A percentile compares a stretch with the other conserved stretches of the same genome.
Conservation (phyloP, 2,329 filamentous ascomycete species). For the Colletotrichum shisoi region DNA sequence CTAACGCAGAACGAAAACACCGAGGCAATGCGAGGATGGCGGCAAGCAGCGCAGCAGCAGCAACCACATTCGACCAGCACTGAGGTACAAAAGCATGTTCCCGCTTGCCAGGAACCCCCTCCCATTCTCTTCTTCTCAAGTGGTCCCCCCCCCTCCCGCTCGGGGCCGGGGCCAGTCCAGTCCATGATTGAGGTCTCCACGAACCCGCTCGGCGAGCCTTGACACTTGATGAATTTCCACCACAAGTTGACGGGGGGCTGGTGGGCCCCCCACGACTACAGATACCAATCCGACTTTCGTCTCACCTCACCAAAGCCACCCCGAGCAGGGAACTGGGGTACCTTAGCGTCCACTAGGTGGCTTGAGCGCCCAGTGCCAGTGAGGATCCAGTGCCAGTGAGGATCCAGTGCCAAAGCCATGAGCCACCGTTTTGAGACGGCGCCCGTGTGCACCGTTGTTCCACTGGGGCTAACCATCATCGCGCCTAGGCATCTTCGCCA, state of each 20-base stretch:
- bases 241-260: conserved; percentile 14
- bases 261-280: conserved; percentile 24
- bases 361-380: conserved; percentile 22
- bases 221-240: conserved; percentile 25
- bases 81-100: neutral
- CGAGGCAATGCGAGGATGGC: neutral
- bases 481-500: conserved; percentile 1
- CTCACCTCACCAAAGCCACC: conserved; percentile 18
- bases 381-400: conserved; percentile 9
- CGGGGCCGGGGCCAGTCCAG: neutral
- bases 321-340: conserved; percentile 3
- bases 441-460: conserved; percentile 28
- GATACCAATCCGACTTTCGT: neutral
- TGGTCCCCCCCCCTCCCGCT: no score
- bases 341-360: conserved; percentile 15
- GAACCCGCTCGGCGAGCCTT: conserved; percentile 9
- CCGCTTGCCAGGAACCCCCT: neutral
- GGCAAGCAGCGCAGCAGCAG: neutral
- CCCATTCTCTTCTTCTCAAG: no score
- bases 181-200: conserved; percentile 1
- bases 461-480: neutral
- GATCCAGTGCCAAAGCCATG: conserved; percentile 22
- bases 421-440: conserved; percentile 28
- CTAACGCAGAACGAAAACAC: neutral
- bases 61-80: neutral